Percentiles rank a stretch among this genome's conserved stretches.
These are phyloP conservation scores for Catenaria anguillulae DNA, from an alignment of 371 early-diverging fungal genomes.

Conservation along the genomic window DNA sequence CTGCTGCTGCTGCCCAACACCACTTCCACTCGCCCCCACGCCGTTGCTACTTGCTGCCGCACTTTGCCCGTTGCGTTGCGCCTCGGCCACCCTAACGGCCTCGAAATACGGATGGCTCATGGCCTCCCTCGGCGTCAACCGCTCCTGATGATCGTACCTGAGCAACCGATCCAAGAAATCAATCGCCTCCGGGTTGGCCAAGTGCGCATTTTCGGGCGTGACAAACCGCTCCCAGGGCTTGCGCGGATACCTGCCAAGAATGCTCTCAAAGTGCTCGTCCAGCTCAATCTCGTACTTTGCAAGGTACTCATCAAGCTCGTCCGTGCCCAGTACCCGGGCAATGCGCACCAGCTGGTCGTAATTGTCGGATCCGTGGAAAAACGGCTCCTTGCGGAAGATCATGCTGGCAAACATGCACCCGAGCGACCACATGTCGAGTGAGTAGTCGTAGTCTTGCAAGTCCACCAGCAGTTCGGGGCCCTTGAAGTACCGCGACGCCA, in stretches of 20 bases:
- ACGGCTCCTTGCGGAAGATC: constrained; percentile 96
- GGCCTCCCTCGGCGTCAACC: constrained; percentile 88
- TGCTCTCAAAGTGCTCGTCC: constrained; percentile 69
- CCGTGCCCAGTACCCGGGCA: constrained; percentile 89
- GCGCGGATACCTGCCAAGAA: constrained; percentile 71
- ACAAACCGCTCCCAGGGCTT: constrained; percentile 90
- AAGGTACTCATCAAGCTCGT: constrained; percentile 75
- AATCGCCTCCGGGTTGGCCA: constrained; percentile 75
- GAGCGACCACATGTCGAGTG: constrained; percentile 97
- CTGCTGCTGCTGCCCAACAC: not conserved
- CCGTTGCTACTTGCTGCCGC: too few relatives aligned
- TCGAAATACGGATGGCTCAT: constrained; percentile 93
- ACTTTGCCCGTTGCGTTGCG: too few relatives aligned
- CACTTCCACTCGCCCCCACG: not conserved
- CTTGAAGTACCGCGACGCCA: constrained; percentile 61
- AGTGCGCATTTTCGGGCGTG: constrained; percentile 73
- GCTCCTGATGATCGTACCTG: constrained; percentile 94
- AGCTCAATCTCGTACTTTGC: constrained; percentile 88
- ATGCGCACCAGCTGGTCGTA: constrained; percentile 97
- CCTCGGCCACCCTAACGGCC: constrained; percentile 17
- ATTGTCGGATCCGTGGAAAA: constrained; percentile 98
- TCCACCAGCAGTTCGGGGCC: constrained; percentile 98
- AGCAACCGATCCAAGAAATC: constrained; percentile 89
- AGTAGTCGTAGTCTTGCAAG: constrained; percentile 45
- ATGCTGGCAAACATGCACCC: constrained; percentile 99